Conservation (phyloP, 148 eudicot species). For the Vaccinium myrtillus region DNA sequence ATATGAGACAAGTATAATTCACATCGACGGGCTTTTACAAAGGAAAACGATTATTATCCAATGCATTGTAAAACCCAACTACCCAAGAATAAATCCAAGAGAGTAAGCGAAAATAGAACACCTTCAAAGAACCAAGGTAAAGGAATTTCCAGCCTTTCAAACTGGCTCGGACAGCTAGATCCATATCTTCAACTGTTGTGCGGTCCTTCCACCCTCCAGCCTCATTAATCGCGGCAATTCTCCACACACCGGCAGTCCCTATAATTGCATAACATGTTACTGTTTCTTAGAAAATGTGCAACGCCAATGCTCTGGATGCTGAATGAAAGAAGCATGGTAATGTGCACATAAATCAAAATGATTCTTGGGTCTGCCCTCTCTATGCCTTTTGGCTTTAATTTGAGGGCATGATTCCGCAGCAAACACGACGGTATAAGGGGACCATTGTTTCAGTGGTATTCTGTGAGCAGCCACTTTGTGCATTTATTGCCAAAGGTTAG, state of each 20-base stretch:
- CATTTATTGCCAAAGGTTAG: no score
- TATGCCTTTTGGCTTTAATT: no score
- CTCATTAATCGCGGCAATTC: constrained; percentile 67
- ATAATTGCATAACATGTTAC: neutral
- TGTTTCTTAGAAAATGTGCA: no score
- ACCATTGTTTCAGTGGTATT: no score
- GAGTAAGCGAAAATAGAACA: neutral
- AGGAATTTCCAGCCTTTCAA: constrained; percentile 86
- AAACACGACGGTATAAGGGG: no score
- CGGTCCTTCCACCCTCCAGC: constrained; percentile 87
- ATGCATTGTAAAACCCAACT: neutral
- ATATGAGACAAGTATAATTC: neutral
- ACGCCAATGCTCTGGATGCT: no score
- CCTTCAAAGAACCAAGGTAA: constrained; percentile 36
- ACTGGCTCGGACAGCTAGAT: constrained; percentile 74
- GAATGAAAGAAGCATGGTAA: no score
- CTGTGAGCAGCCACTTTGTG: no score
- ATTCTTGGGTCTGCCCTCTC: no score
- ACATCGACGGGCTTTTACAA: no score
- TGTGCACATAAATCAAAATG: no score
- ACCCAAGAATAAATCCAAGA: neutral
- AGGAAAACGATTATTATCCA: neutral
- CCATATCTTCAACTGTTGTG: constrained; percentile 87
- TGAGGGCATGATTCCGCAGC: no score
- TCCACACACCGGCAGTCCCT: constrained; percentile 90